Evolutionary conservation across 1,139 yeast species (phyloP).

Genomic region (Hansenula lynferdii): DNA sequence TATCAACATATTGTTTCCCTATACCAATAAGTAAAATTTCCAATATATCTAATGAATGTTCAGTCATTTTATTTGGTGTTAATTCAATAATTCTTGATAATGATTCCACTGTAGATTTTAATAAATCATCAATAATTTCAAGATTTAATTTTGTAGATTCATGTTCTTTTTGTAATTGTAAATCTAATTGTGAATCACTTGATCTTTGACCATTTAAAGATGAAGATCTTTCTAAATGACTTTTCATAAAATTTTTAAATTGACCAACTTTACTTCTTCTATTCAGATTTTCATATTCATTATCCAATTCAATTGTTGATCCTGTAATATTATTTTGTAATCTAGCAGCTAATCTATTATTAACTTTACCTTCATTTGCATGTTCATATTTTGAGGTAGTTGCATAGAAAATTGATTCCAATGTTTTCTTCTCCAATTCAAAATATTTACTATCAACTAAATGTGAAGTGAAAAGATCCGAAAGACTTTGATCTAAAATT

Average conservation of each 20-base stretch:
- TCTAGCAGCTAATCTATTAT: slow-evolving; percentile 40
- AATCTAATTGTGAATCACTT: slow-evolving; percentile 5
- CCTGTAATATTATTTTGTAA: slow-evolving; percentile 25
- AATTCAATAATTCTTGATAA: slow-evolving; percentile 76
- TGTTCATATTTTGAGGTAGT: slow-evolving; percentile 46
- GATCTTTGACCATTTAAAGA: slow-evolving; percentile 25
- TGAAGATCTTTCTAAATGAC: slow-evolving; percentile 33
- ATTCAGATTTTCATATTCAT: slow-evolving; percentile 18
- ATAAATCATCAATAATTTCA: slow-evolving; percentile 53
- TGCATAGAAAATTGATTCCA: slow-evolving; percentile 55
- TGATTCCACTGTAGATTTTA: slow-evolving; percentile 74
- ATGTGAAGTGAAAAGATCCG: slow-evolving; percentile 70
- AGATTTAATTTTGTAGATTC: slow-evolving; percentile 31
- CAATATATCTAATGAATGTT: slow-evolving; percentile 60
- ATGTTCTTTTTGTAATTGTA: slow-evolving; percentile 7
- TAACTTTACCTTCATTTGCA: slow-evolving; percentile 45
- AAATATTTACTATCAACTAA: slow-evolving; percentile 67
- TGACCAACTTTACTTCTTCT: slow-evolving; percentile 29
- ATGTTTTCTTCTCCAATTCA: slow-evolving; percentile 63
- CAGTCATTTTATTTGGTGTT: slow-evolving; percentile 58
- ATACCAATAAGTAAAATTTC: slow-evolving; percentile 65
- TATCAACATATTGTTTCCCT: slow-evolving; percentile 70
- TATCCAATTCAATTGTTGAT: slow-evolving; percentile 2
- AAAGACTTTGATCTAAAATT: slow-evolving; percentile 66
- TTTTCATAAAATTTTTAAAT: slow-evolving; percentile 33